These are phyloP conservation scores for Plasmodium blacklocki DNA, from an alignment of 169 alveolate genomes.

Conservation along the genomic window DNA sequence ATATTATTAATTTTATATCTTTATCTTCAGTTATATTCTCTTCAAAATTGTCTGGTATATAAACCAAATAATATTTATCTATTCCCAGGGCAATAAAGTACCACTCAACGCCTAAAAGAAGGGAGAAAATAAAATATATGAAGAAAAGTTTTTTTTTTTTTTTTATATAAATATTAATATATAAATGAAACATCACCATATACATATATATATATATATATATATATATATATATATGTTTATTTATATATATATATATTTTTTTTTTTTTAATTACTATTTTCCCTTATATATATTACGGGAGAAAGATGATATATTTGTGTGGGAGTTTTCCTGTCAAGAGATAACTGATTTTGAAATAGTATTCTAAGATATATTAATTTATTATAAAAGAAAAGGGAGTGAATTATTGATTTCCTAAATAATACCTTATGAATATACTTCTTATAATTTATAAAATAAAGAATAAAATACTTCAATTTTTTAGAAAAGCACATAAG, in stretches of 20 bases:
- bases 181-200: neutral
- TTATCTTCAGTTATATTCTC: constrained; percentile 64
- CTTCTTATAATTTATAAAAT: constrained; percentile 71
- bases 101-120: constrained; percentile 45
- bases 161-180: neutral
- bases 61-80: constrained; percentile 41
- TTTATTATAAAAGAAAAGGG: constrained; percentile 59
- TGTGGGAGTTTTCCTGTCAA: constrained; percentile 2
- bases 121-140: neutral
- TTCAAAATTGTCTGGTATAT: constrained; percentile 69
- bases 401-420: constrained; percentile 53
- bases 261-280: constrained; percentile 4
- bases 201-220: neutral
- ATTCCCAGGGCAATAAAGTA: constrained; percentile 55
- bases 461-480: constrained; percentile 63
- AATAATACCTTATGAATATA: constrained; percentile 64
- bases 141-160: neutral
- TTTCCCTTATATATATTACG: constrained; percentile 44
- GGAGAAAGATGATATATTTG: constrained; percentile 70
- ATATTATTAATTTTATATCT: constrained; percentile 22
- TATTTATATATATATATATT: too few relatives aligned
- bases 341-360: constrained; percentile 64
- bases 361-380: constrained; percentile 50
- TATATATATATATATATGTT: too few relatives aligned
- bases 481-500: constrained; percentile 72